Evolutionary conservation across 176 grass and related monocot genomes (phyloP), one percentile per base, ranked within the genome.

Genomic region (Alopecurus myosuroides): DNA sequence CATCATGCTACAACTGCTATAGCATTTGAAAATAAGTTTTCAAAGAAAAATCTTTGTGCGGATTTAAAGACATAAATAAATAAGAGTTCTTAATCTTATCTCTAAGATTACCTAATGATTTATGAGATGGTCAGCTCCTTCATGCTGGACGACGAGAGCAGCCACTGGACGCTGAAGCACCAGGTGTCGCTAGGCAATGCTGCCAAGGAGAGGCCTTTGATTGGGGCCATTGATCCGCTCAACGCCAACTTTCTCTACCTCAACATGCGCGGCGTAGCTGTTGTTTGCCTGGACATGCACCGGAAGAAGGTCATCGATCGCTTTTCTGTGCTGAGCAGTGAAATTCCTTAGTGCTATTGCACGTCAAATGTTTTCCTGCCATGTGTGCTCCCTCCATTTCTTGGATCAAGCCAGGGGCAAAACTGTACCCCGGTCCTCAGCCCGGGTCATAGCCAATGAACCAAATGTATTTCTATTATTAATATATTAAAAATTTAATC

Each of bases 121-220:
- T n/a, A n/a, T n/a, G n/a, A n/a, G n/a, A n/a, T n/a, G 63, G 36
- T 66, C 31, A 66, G 1, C 14, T 86, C 52, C 3, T 86, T 79
- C n/a, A 3, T 51, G 0, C 65, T 86, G 19, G 76, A 48, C 5
- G 51, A 56, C 15, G 63, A 79, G 9, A 41, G 76, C 5, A 13
- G 37, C 76, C 7, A 28, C 63, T 86, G 76, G 84, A 79, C 39
- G 65, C 51, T 86, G 51, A 52, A 80, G 40, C 66, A 86, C 53
- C 53, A 23, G 66, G 52, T 73, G 22, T 41, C 67, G 5, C 63
- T 56, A 26, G n/a, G 7, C 50, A 22, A 7, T 22, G 50, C 33
- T 66, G 31, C 63, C 7, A 20, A 35, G 15, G 30, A 66, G 63
- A 36, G 63, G 33, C 44, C 20, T 52, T 66, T 66, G 53, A 1